These are phyloP conservation scores for Acanthochlamys bracteata DNA, from an alignment of 106 monocot species.

Conservation along the genomic window DNA sequence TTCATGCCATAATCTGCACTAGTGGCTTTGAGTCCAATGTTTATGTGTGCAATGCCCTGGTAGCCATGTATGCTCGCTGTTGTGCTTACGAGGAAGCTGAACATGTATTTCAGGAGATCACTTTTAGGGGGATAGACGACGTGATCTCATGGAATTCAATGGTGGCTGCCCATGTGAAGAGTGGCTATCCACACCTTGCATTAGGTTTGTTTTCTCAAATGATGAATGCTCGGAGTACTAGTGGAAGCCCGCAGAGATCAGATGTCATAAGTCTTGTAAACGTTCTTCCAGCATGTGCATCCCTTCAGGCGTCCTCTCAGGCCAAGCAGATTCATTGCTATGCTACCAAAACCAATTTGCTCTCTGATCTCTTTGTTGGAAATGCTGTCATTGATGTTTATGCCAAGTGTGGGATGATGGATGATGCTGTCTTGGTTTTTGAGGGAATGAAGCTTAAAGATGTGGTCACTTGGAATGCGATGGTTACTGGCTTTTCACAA, in stretches of 20 bases:
- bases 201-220: constrained; percentile 64
- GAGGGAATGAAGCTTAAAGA: constrained; percentile 46
- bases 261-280: constrained; percentile 78
- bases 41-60: constrained; percentile 71
- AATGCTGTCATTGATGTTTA: constrained; percentile 72
- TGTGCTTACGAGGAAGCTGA: constrained; percentile 35
- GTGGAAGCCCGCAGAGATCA: constrained; percentile 11
- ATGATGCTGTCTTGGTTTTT: constrained; percentile 49
- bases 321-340: constrained; percentile 59
- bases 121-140: constrained; percentile 49
- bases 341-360: constrained; percentile 38
- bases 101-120: constrained; percentile 56
- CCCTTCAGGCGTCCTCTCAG: constrained; percentile 23
- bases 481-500: constrained; percentile 78
- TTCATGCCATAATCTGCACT: constrained; percentile 46
- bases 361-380: constrained; percentile 52
- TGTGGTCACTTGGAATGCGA: constrained; percentile 75
- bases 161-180: constrained; percentile 43
- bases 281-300: constrained; percentile 78
- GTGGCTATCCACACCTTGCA: constrained; percentile 24
- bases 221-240: constrained; percentile 5
- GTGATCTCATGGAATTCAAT: constrained; percentile 86
- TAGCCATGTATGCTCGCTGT: constrained; percentile 68
- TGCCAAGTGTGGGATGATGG: constrained; percentile 72
- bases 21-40: constrained; percentile 68